Evolutionary conservation across 140 eudicot species (phyloP).

Genomic region (Ambrosia hybrid): DNA sequence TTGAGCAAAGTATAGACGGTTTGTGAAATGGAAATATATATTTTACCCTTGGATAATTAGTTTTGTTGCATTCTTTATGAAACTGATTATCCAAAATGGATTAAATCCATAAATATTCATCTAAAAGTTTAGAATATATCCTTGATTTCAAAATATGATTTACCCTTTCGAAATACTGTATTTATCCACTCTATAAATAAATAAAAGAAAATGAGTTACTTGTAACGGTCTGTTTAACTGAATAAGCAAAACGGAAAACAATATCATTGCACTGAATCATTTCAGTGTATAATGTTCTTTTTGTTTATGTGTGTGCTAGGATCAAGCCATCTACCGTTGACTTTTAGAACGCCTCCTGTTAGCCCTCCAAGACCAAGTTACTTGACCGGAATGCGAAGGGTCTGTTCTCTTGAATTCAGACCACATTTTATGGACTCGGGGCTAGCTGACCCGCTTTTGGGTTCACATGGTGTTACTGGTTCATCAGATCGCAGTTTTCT

Average conservation of each 20-base stretch:
- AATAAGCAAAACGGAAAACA: background rate
- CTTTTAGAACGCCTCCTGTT: slow-evolving; percentile 98
- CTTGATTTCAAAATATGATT: background rate
- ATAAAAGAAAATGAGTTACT: background rate
- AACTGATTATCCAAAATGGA: background rate
- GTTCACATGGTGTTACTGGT: slow-evolving; percentile 59
- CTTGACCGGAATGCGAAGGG: slow-evolving; percentile 76
- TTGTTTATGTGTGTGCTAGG: background rate
- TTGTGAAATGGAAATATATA: background rate
- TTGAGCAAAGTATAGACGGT: background rate
- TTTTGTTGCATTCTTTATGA: background rate
- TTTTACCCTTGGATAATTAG: background rate
- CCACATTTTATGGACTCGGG: slow-evolving; percentile 90
- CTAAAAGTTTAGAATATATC: background rate
- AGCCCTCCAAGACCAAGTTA: slow-evolving; percentile 97
- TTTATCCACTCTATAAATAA: background rate
- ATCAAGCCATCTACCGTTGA: slow-evolving; percentile 65
- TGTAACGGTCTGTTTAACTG: background rate
- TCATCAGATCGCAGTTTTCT: slow-evolving; percentile 82
- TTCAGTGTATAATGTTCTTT: background rate
- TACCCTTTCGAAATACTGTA: background rate
- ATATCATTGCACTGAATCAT: background rate
- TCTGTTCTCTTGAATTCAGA: slow-evolving; percentile 85
- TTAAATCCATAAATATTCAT: background rate
- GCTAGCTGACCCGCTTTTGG: slow-evolving; percentile 89